A percentile compares a stretch with the other conserved stretches of the same genome.
Conservation (phyloP, 345 rosid species). For the Murraya paniculata region DNA sequence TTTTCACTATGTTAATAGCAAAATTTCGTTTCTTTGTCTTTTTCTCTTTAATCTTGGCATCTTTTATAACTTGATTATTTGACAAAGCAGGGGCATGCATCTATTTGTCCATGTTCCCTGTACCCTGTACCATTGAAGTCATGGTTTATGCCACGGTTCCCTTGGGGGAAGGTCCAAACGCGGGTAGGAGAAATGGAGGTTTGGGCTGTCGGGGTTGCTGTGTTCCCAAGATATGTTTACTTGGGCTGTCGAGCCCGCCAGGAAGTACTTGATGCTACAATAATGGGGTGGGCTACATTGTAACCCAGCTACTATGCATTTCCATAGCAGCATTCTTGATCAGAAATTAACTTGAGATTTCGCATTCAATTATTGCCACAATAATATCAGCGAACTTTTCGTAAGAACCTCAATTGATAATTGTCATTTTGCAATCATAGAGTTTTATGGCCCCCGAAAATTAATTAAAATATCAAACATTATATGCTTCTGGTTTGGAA, state of each 20-base stretch:
- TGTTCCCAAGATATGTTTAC: too few species aligned
- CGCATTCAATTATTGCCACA: not conserved
- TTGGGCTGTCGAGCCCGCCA: too few species aligned
- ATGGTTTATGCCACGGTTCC: not conserved
- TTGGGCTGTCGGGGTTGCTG: too few species aligned
- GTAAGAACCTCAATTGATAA: not conserved
- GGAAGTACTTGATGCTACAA: too few species aligned
- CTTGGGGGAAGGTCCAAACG: not conserved
- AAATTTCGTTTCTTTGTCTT: not conserved
- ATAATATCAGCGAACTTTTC: not conserved
- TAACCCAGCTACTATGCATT: too few species aligned
- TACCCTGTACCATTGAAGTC: too few species aligned
- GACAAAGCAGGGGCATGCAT: too few species aligned
- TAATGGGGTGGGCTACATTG: too few species aligned
- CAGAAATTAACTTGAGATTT: too few species aligned
- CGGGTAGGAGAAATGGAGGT: too few species aligned
- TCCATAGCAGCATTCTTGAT: too few species aligned
- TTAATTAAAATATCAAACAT: not conserved
- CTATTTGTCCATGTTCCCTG: too few species aligned
- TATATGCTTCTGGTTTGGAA: not conserved
- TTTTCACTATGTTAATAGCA: not conserved
- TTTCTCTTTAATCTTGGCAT: not conserved
- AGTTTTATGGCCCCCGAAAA: not conserved
- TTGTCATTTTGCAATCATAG: not conserved
- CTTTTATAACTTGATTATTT: not conserved